Conservation (phyloP, 1,284 basidiomycete species). For the Boletus semigastroideus region DNA sequence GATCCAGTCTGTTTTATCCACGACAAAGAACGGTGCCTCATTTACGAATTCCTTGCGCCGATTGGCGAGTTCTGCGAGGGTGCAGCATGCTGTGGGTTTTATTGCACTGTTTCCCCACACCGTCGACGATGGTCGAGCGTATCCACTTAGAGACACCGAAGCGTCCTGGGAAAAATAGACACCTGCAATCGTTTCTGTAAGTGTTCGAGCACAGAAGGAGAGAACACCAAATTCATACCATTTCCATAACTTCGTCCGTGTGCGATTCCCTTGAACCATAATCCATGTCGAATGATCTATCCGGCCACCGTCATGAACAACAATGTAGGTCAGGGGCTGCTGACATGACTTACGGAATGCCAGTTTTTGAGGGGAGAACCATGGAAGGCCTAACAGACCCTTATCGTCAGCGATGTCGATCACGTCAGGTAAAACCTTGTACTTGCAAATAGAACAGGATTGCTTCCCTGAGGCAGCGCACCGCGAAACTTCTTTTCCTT, state of each 20-base stretch:
- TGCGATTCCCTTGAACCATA: conserved; percentile 53
- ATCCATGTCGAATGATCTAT: conserved; percentile 63
- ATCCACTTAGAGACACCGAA: conserved; percentile 43
- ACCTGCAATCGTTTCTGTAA: conserved; percentile 35
- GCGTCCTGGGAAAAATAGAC: conserved; percentile 65
- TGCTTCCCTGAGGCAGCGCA: conserved; percentile 37
- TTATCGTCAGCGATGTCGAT: not conserved
- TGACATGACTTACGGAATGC: conserved; percentile 53
- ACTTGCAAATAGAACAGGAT: conserved; percentile 57
- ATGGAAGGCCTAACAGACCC: conserved; percentile 52
- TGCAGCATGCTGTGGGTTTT: conserved; percentile 46
- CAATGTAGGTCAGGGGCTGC: not conserved
- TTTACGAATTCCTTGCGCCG: conserved; percentile 50
- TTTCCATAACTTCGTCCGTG: conserved; percentile 60
- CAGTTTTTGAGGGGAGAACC: conserved; percentile 59
- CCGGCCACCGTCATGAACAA: not conserved
- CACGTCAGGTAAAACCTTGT: not conserved
- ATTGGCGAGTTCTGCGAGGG: conserved; percentile 63
- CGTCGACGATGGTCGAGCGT: conserved; percentile 35
- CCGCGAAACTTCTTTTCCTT: conserved; percentile 59
- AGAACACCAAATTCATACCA: conserved; percentile 37
- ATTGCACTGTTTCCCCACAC: conserved; percentile 50
- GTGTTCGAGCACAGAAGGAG: not conserved
- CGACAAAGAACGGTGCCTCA: conserved; percentile 49
- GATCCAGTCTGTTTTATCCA: conserved; percentile 61